Evolutionary conservation across 2,329 filamentous ascomycete genomes (phyloP).

Genomic region (Pochonia chlamydosporia): DNA sequence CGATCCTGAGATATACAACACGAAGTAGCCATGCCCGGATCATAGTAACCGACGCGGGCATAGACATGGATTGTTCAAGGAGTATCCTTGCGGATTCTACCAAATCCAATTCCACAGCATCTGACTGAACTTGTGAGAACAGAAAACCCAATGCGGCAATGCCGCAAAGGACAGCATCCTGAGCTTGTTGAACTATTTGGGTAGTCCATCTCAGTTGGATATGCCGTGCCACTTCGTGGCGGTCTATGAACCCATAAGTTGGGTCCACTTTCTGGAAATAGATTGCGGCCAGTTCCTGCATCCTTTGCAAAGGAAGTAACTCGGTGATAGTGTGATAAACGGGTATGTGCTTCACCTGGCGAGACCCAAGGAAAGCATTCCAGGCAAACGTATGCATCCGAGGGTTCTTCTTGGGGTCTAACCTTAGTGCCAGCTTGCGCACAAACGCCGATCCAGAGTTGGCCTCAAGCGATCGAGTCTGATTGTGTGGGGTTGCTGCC

Average conservation of each 20-base stretch:
- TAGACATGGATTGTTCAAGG: neutral
- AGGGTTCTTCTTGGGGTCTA: slow-evolving; percentile 48
- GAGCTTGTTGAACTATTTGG: slow-evolving; percentile 21
- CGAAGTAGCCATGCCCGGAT: slow-evolving; percentile 48
- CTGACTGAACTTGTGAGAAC: slow-evolving; percentile 39
- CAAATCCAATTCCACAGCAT: slow-evolving; percentile 37
- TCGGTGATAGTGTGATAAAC: neutral
- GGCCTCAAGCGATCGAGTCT: slow-evolving; percentile 32
- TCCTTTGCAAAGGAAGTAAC: slow-evolving; percentile 13
- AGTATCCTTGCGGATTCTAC: slow-evolving; percentile 23
- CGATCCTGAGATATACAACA: slow-evolving; percentile 46
- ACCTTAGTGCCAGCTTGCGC: slow-evolving; percentile 42
- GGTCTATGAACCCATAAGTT: slow-evolving; percentile 44
- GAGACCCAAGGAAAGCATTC: slow-evolving; percentile 35
- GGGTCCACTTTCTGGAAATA: slow-evolving; percentile 50
- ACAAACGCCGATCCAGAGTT: slow-evolving; percentile 54
- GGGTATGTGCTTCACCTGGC: slow-evolving; percentile 26
- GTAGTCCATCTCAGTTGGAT: slow-evolving; percentile 28
- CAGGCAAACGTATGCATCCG: slow-evolving; percentile 50
- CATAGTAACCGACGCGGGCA: slow-evolving; percentile 15
- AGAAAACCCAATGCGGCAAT: slow-evolving; percentile 49
- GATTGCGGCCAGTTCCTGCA: slow-evolving; percentile 36
- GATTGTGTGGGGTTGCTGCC: slow-evolving; percentile 17
- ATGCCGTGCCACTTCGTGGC: slow-evolving; percentile 21
- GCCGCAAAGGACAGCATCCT: slow-evolving; percentile 46